Evolutionary conservation across 805 yeast species (phyloP).

Genomic region (Candida palmyrensis): DNA sequence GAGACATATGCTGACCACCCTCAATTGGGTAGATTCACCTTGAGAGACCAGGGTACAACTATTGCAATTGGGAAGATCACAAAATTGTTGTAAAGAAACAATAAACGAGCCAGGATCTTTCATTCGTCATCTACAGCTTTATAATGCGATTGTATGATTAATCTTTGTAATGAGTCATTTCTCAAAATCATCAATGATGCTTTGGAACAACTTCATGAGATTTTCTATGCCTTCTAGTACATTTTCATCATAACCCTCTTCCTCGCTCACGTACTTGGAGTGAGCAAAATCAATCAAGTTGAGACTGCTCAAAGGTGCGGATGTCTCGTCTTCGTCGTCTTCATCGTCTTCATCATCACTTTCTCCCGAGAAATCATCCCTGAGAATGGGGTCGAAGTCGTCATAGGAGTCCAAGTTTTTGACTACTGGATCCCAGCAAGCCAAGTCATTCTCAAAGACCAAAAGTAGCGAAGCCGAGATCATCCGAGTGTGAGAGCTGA

Average conservation of each 20-base stretch:
- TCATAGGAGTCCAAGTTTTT: conserved; percentile 16
- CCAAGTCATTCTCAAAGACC: conserved; percentile 63
- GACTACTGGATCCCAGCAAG: conserved; percentile 45
- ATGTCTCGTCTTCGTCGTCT: conserved; percentile 22
- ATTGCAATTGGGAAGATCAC: conserved; percentile 98
- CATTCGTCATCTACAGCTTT: neutral
- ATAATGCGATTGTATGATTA: too few relatives aligned
- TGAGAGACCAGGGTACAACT: conserved; percentile 97
- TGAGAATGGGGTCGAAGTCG: conserved; percentile 33
- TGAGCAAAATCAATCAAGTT: conserved; percentile 90
- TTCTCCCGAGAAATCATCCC: conserved; percentile 20
- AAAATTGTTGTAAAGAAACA: conserved; percentile 58
- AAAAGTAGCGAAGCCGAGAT: conserved; percentile 70
- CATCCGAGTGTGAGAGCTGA: conserved; percentile 58
- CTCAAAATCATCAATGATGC: conserved; percentile 6
- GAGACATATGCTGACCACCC: conserved; percentile 91
- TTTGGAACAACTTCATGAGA: conserved; percentile 42
- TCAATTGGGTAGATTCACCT: conserved; percentile 95
- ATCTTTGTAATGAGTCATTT: too few relatives aligned
- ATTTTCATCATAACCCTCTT: conserved; percentile 59
- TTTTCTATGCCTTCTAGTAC: conserved; percentile 65
- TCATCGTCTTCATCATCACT: conserved; percentile 18
- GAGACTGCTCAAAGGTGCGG: conserved; percentile 48
- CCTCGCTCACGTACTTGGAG: conserved; percentile 42
- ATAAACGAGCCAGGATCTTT: neutral